Base-by-base conservation (phyloP, 352 stramenopile genomes). In the Phytophthora pisi region DNA sequence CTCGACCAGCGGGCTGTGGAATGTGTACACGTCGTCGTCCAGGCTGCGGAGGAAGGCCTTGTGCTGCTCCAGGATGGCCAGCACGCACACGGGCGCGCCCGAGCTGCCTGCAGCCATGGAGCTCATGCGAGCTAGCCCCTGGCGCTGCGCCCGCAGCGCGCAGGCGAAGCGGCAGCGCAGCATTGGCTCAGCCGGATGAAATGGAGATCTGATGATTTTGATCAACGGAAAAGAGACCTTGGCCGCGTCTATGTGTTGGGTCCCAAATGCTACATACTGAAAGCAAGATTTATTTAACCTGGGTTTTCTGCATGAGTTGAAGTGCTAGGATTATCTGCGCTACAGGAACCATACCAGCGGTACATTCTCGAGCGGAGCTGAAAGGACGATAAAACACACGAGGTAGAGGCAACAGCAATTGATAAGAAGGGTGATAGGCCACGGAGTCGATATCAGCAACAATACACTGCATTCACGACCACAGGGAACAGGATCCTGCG, bases 401-500 rank as follows among this genome's bases (percentile, higher is more conserved):
- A 20, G 20, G 20, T 20, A 20, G 20, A 20, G 20, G 0, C 20
- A 20, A 20, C 20, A 20, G 20, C 20, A 20, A 20, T 20, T 20
- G 20, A 20, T 20, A 20, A 20, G 20, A 1, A 20, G 20, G 20
- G 20, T 1, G 20, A 20, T 20, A 20, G 20, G 20, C 20, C 20
- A 20, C 20, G 20, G 20, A 20, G 20, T 20, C 20, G 20, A 20
- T 20, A 20, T 20, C 20, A 20, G 20, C 20, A 20, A 20, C 20
- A 20, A 20, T 20, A 20, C 20, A 20, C 20, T 20, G 20, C 20
- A 20, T 20, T 20, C 20, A 20, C 20, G 20, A 20, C 20, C 20
- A 20, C 20, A 20, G 20, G 26, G 26, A 38, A 99, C 98, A 6
- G 98, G 98, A 30, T 99, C 99, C 75, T 99, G 97, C 67, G 97